These are phyloP conservation scores for Arthroderma sp. DNA, from an alignment of 2,329 filamentous ascomycete genomes.

Conservation along the genomic window DNA sequence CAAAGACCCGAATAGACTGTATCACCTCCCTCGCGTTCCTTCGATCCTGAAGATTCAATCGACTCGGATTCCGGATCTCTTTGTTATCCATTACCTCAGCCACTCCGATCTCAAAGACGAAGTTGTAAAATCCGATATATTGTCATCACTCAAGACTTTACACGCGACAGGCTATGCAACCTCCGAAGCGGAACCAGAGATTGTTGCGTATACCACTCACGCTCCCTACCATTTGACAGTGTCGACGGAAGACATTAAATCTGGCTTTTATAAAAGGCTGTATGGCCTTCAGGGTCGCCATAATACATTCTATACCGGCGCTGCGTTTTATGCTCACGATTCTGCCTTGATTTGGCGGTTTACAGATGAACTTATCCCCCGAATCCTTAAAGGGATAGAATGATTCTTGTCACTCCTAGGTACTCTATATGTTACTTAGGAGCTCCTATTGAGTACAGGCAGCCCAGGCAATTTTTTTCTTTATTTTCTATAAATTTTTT, in stretches of 20 bases:
- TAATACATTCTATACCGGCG: conserved; percentile 31
- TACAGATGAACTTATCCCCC: conserved; percentile 6
- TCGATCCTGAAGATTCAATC: conserved; percentile 13
- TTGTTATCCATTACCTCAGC: conserved; percentile 2
- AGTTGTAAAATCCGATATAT: conserved; percentile 16
- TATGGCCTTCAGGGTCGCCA: conserved; percentile 28
- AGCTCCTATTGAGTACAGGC: too few relatives aligned
- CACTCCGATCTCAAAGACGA: conserved; percentile 10
- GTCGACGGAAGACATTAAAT: conserved; percentile 19
- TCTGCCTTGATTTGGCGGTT: conserved; percentile 10
- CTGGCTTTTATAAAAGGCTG: conserved; percentile 28
- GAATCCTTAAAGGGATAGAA: too few relatives aligned
- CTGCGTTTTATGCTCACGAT: conserved; percentile 17
- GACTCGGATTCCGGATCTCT: conserved; percentile 7
- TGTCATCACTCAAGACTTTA: conserved; percentile 13
- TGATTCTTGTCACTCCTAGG: too few relatives aligned
- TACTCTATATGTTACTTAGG: too few relatives aligned
- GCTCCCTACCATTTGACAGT: conserved; percentile 23
- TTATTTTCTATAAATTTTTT: too few relatives aligned
- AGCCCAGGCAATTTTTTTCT: too few relatives aligned
- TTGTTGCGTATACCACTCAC: conserved; percentile 21
- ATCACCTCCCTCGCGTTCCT: conserved; percentile 17
- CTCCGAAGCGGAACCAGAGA: conserved; percentile 7
- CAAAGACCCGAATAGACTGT: conserved; percentile 16
- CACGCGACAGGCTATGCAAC: conserved; percentile 1